A percentile compares a stretch with the other conserved stretches of the same genome.
Conservation (phyloP, 768 basidiomycete species). For the Psilocybe sp. region DNA sequence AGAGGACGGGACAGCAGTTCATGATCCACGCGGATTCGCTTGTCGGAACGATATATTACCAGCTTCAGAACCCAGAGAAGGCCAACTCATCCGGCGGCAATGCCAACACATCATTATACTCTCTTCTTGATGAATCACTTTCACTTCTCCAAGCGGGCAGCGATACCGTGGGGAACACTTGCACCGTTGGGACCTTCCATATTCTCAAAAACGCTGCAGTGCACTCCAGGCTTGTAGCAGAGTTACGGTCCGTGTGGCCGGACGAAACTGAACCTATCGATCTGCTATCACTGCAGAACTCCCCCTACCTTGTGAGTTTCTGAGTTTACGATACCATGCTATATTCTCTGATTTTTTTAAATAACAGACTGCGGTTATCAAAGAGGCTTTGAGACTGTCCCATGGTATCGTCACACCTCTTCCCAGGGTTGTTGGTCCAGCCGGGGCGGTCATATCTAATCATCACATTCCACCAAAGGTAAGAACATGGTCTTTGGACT, state of each 20-base stretch:
- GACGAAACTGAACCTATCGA: conserved; percentile 26
- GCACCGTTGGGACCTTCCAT: conserved; percentile 33
- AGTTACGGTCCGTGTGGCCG: conserved; percentile 39
- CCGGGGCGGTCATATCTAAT: conserved; percentile 31
- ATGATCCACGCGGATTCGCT: not conserved
- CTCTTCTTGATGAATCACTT: conserved; percentile 33
- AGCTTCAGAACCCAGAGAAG: no score
- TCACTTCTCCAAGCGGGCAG: conserved; percentile 39
- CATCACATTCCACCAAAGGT: conserved; percentile 36
- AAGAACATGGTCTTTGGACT: conserved; percentile 10
- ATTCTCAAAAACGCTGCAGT: conserved; percentile 29
- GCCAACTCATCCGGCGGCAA: no score
- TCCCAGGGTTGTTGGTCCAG: conserved; percentile 38
- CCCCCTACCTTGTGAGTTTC: conserved; percentile 40
- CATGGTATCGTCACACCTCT: conserved; percentile 40
- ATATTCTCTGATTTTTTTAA: not conserved
- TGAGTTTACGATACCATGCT: not conserved
- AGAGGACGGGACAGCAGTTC: conserved; percentile 6
- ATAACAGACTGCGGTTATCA: conserved; percentile 42
- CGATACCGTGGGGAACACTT: conserved; percentile 41
- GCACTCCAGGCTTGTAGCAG: conserved; percentile 23
- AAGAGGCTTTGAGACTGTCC: conserved; percentile 43
- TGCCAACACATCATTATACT: no score
- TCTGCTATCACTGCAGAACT: conserved; percentile 34
- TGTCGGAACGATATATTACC: no score